Evolutionary conservation across 2,329 filamentous ascomycete genomes (phyloP).

Genomic region (Trichoderma cornu-damae): DNA sequence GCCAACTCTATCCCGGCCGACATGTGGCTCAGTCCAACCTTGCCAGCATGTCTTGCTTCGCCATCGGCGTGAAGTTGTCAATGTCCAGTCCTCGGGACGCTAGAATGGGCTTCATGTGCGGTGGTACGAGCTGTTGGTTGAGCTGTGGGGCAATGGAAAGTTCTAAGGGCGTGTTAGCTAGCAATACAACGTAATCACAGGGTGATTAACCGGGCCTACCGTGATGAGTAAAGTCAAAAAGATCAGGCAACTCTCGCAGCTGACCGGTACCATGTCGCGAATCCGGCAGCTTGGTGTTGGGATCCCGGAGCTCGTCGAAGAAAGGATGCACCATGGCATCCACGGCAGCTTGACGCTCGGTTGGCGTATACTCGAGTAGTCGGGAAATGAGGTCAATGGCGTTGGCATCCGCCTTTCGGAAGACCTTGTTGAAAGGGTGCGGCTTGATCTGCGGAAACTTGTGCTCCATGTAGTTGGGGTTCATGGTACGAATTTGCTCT

Average conservation of each 20-base stretch:
- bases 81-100: conserved; percentile 79
- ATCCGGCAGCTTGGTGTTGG: conserved; percentile 85
- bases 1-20: conserved; percentile 30
- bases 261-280: conserved; percentile 82
- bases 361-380: conserved; percentile 93
- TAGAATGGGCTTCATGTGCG: conserved; percentile 71
- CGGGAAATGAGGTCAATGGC: conserved; percentile 94
- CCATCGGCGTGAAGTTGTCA: conserved; percentile 85
- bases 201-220: conserved; percentile 53
- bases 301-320: conserved; percentile 93
- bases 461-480: conserved; percentile 99
- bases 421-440: conserved; percentile 98
- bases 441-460: conserved; percentile 99
- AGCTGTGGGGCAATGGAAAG: conserved; percentile 88
- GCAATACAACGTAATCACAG: neutral
- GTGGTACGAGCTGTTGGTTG: conserved; percentile 82
- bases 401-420: conserved; percentile 88
- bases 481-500: conserved; percentile 99
- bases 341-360: conserved; percentile 85
- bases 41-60: conserved; percentile 95
- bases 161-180: conserved; percentile 52
- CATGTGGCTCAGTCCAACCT: conserved; percentile 73
- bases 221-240: conserved; percentile 92
- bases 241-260: conserved; percentile 72
- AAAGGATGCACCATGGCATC: conserved; percentile 98